Conservation (phyloP, 2,329 filamentous ascomycete genomes). For the Juglanconis oblonga region DNA sequence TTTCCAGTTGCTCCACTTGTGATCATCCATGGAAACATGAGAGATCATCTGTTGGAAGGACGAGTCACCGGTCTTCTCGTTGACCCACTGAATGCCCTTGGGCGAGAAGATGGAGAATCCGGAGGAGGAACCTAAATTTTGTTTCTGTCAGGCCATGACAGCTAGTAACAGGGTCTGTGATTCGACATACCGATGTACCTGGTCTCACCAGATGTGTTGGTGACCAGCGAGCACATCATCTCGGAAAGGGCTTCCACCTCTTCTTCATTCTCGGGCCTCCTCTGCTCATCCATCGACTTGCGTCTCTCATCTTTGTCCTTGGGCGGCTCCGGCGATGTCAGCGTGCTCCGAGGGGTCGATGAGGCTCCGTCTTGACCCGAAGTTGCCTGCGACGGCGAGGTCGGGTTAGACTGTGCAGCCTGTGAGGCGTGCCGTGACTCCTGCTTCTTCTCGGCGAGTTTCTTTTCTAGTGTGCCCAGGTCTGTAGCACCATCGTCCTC, state of each 20-base stretch:
- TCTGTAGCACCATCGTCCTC: slow-evolving; percentile 88
- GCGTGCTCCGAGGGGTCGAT: slow-evolving; percentile 51
- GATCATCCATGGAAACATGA: slow-evolving; percentile 84
- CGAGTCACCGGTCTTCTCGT: slow-evolving; percentile 91
- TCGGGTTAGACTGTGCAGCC: slow-evolving; percentile 44
- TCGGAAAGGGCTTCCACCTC: slow-evolving; percentile 89
- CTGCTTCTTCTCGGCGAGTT: slow-evolving; percentile 56
- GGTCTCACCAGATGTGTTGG: slow-evolving; percentile 91
- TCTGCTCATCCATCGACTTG: slow-evolving; percentile 32
- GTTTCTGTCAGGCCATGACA: slow-evolving; percentile 9
- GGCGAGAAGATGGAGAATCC: slow-evolving; percentile 99
- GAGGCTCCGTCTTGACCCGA: slow-evolving; percentile 40
- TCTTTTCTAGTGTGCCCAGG: slow-evolving; percentile 81
- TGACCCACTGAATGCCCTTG: slow-evolving; percentile 98
- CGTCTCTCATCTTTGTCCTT: slow-evolving; percentile 32
- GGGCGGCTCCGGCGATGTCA: slow-evolving; percentile 50
- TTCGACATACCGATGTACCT: slow-evolving; percentile 77
- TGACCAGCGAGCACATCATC: slow-evolving; percentile 98
- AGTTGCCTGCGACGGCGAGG: slow-evolving; percentile 48
- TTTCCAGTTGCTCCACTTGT: slow-evolving; percentile 97
- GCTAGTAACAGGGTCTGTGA: background rate
- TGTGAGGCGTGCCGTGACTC: slow-evolving; percentile 50
- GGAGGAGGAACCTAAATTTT: slow-evolving; percentile 74
- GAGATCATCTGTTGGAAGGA: slow-evolving; percentile 96
- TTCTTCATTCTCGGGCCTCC: slow-evolving; percentile 47